Conservation (phyloP, 495 filamentous ascomycete species). For the Penicillium paradoxum region DNA sequence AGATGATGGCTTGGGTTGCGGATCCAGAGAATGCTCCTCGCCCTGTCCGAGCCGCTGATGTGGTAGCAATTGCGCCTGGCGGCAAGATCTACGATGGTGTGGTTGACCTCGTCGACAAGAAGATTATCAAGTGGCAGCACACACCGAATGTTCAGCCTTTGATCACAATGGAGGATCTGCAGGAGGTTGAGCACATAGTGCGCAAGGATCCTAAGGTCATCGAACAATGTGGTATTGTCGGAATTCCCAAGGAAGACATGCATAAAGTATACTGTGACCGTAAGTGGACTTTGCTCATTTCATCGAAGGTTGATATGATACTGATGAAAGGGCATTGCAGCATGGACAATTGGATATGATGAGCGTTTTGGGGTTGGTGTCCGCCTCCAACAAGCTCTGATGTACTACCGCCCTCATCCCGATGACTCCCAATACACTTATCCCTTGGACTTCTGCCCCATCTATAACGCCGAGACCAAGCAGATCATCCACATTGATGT, state of each 20-base stretch:
- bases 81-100: conserved; percentile 81
- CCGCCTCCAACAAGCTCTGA: conserved; percentile 85
- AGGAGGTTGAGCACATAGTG: conserved; percentile 76
- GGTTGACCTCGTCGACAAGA: conserved; percentile 67
- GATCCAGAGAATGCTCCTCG: conserved; percentile 55
- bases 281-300: conserved; percentile 36
- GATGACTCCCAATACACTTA: conserved; percentile 90
- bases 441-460: conserved; percentile 91
- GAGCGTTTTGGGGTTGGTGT: conserved; percentile 78
- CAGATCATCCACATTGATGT: conserved; percentile 87
- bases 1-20: conserved; percentile 80
- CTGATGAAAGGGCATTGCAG: conserved; percentile 32
- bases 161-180: conserved; percentile 93
- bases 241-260: conserved; percentile 85
- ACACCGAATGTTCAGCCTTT: conserved; percentile 81
- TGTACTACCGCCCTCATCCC: conserved; percentile 87
- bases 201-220: conserved; percentile 84
- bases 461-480: conserved; percentile 79
- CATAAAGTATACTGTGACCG: conserved; percentile 87
- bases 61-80: conserved; percentile 78
- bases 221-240: conserved; percentile 83
- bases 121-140: conserved; percentile 70
- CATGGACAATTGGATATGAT: conserved; percentile 96
- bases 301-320: background rate
- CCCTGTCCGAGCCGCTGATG: conserved; percentile 71